Conservation (phyloP, 2,329 filamentous ascomycete genomes). For the Diaporthe velutina region DNA sequence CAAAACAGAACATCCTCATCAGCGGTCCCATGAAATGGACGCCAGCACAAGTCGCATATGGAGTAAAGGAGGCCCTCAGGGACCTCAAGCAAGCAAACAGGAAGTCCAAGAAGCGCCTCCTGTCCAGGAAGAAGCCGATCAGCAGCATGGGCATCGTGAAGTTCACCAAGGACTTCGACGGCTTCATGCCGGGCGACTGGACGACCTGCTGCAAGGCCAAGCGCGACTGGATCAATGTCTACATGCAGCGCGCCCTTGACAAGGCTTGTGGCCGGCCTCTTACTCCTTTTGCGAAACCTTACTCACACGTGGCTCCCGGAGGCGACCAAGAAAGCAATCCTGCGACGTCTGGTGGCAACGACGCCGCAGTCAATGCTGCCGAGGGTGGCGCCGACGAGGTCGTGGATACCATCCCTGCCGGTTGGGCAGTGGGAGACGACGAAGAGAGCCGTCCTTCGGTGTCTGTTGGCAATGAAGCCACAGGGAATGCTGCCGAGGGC, state of each 20-base stretch:
- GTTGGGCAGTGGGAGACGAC: background rate
- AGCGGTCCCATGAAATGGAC: slow-evolving; percentile 10
- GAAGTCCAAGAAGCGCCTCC: slow-evolving; percentile 17
- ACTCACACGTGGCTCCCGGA: no score
- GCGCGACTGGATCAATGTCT: background rate
- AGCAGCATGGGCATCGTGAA: background rate
- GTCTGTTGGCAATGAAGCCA: no score
- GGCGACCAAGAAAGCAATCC: rapidly evolving
- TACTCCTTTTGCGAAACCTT: no score
- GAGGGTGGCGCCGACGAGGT: background rate
- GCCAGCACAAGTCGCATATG: background rate
- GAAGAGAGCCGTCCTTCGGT: background rate
- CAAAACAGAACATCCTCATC: background rate
- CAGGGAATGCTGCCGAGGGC: no score
- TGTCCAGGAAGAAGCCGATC: slow-evolving; percentile 1
- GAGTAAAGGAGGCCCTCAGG: background rate
- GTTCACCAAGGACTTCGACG: background rate
- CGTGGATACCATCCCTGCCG: background rate
- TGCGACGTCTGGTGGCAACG: no score
- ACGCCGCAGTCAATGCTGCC: background rate
- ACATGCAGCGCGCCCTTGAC: background rate
- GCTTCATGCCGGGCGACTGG: background rate
- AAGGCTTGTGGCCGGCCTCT: background rate
- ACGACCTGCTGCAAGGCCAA: background rate
- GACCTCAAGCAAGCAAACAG: background rate